Evolutionary conservation across 1,284 basidiomycete species (phyloP), one percentile per base, ranked within the genome.

Genomic region (Rugiboletus extremiorientalis): DNA sequence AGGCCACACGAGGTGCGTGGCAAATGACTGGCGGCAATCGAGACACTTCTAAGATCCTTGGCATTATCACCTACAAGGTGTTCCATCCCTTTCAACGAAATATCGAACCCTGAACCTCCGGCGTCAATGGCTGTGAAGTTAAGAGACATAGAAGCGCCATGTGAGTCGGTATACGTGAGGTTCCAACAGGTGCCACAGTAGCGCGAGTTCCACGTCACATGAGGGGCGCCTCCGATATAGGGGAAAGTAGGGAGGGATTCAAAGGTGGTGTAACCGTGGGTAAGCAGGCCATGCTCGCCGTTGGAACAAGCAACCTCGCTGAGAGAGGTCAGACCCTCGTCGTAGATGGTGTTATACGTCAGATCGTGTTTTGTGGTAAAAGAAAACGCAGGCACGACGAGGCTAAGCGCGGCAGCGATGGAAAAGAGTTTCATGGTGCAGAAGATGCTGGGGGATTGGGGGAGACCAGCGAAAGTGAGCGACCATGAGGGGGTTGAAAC

Each of bases 181-280:
- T 48, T 4, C 68, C 67, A 73, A 43, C 72, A 72, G 6, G 54
- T 56, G 0, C 65, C 64, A 31, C 70, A 72, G 41, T 59, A 50
- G 12, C 3, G 50, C 1, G 65, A 70, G 48, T 67, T 49, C 60
- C 55, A 63, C 5, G 43, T 2, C 56, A 85, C 64, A 20, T 69
- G 74, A 18, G 65, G 61, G 6, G 76, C 73, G 5, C 76, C 81
- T 27, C 80, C 83, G 64, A 85, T 78, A 67, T 72, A 65, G 10
- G 83, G 82, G 71, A 79, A 84, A 52, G 61, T 70, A 31, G 81
- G 80, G 33, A 85, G 68, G 33, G 72, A 68, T n/a, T 67, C 69
- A 60, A 83, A 79, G 34, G 74, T 81, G 16, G 66, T 69, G 63
- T 69, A 83, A 20, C 76, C 75, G 22, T 67, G 66, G 28, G 74